Evolutionary conservation across 768 basidiomycete genomes (phyloP).

Genomic region (Amanita pseudoporphyria): DNA sequence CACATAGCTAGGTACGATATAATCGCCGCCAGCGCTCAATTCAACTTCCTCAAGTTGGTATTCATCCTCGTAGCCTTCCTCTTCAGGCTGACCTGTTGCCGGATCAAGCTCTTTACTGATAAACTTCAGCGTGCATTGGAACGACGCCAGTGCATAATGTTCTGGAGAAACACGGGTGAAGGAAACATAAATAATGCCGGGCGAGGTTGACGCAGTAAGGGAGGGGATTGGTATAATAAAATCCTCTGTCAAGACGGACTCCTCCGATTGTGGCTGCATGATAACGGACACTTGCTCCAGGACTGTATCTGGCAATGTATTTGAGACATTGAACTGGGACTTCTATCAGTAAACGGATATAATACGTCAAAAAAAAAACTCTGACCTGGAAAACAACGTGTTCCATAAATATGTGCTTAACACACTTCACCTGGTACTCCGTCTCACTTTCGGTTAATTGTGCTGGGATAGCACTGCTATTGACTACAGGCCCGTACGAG

Average conservation of each 20-base stretch:
- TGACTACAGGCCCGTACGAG: conserved; percentile 77
- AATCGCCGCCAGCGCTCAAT: conserved; percentile 85
- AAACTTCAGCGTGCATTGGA: conserved; percentile 89
- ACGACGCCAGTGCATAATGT: conserved; percentile 73
- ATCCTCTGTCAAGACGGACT: conserved; percentile 76
- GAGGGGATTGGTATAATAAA: conserved; percentile 84
- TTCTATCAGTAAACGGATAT: conserved; percentile 5
- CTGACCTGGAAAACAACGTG: conserved; percentile 94
- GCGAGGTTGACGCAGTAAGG: conserved; percentile 59
- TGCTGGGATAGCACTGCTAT: conserved; percentile 69
- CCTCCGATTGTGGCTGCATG: conserved; percentile 75
- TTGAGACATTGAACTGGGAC: conserved; percentile 88
- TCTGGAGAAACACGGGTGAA: conserved; percentile 79
- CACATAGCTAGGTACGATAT: conserved; percentile 90
- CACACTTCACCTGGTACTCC: conserved; percentile 93
- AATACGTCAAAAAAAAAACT: not conserved
- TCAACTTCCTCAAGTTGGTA: conserved; percentile 97
- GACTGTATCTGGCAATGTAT: conserved; percentile 92
- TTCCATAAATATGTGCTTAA: conserved; percentile 95
- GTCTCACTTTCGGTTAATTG: conserved; percentile 95
- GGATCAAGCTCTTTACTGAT: conserved; percentile 97
- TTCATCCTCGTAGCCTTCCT: conserved; percentile 98
- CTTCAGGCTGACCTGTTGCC: conserved; percentile 89
- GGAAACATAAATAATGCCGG: conserved; percentile 87
- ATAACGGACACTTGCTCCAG: conserved; percentile 90